These are phyloP conservation scores for Aspergillus viridinutans DNA, from an alignment of 2,329 filamentous ascomycete species.

Conservation along the genomic window DNA sequence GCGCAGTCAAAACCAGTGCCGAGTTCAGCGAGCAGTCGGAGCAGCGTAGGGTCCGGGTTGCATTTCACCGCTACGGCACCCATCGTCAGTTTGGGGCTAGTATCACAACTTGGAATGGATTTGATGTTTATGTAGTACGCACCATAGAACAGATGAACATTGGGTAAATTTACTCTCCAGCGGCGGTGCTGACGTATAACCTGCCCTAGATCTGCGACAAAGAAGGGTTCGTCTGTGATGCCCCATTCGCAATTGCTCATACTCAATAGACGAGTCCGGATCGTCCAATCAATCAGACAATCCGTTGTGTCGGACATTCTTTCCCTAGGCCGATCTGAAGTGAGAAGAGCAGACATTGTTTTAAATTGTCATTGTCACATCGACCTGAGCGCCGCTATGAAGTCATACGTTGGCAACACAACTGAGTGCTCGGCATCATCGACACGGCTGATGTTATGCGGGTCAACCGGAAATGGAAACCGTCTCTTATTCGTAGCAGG, in stretches of 20 bases:
- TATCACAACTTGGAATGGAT: background rate
- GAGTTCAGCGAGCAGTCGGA: slow-evolving; percentile 20
- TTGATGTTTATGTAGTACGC: background rate
- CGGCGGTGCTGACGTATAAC: slow-evolving; percentile 14
- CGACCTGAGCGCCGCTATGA: too few relatives aligned
- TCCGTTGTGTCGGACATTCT: background rate
- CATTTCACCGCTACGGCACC: slow-evolving; percentile 24
- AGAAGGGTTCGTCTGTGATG: slow-evolving; percentile 13
- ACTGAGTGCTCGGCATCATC: too few relatives aligned
- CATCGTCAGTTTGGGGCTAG: background rate
- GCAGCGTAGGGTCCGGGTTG: slow-evolving; percentile 22
- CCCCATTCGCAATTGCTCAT: background rate
- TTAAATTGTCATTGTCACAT: too few relatives aligned
- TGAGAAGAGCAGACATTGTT: too few relatives aligned
- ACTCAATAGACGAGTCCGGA: background rate
- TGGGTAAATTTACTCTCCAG: slow-evolving; percentile 14
- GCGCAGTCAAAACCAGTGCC: slow-evolving; percentile 27
- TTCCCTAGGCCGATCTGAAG: too few relatives aligned
- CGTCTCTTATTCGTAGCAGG: too few relatives aligned
- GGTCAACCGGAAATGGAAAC: too few relatives aligned
- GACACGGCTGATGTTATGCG: too few relatives aligned
- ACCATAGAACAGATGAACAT: slow-evolving; percentile 21
- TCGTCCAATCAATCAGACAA: background rate
- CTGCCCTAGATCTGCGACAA: slow-evolving; percentile 15
- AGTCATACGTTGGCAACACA: too few relatives aligned